Evolutionary conservation across 2,329 filamentous ascomycete genomes (phyloP).

Genomic region (Colletotrichum sp.): DNA sequence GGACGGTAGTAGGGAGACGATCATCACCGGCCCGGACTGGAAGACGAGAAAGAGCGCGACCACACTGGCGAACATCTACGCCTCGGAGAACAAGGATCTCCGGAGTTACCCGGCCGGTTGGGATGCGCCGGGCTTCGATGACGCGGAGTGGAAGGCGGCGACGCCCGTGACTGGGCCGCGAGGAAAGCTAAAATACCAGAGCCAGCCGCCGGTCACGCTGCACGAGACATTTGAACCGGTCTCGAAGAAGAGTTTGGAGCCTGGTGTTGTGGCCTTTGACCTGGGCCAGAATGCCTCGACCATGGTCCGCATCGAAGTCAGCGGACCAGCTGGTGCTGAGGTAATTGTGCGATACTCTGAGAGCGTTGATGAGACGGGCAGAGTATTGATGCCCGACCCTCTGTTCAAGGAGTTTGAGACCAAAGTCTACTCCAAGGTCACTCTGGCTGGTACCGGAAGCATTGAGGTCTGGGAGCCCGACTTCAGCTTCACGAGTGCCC

Average conservation of each 20-base stretch:
- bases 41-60: conserved; percentile 41
- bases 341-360: conserved; percentile 28
- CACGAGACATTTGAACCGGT: conserved; percentile 40
- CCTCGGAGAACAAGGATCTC: conserved; percentile 42
- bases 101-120: conserved; percentile 38
- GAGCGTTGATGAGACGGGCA: conserved; percentile 27
- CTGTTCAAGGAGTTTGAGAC: conserved; percentile 37
- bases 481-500: conserved; percentile 45
- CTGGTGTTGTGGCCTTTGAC: conserved; percentile 24
- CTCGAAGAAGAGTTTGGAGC: conserved; percentile 19
- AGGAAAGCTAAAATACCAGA: conserved; percentile 42
- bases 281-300: conserved; percentile 29
- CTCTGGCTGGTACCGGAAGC: conserved; percentile 30
- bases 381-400: conserved; percentile 45
- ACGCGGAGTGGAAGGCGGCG: conserved; percentile 32
- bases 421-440: conserved; percentile 43
- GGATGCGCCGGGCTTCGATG: conserved; percentile 30
- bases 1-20: conserved; percentile 37
- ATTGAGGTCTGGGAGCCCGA: conserved; percentile 42
- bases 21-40: conserved; percentile 42
- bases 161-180: conserved; percentile 43
- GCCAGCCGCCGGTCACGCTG: conserved; percentile 40
- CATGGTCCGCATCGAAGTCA: conserved; percentile 26
- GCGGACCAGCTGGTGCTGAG: conserved; percentile 21
- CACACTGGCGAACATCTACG: conserved; percentile 43